phyloP scores from a whole-genome alignment of 202 grass and related monocot species.

The Digitaria exilis region DNA sequence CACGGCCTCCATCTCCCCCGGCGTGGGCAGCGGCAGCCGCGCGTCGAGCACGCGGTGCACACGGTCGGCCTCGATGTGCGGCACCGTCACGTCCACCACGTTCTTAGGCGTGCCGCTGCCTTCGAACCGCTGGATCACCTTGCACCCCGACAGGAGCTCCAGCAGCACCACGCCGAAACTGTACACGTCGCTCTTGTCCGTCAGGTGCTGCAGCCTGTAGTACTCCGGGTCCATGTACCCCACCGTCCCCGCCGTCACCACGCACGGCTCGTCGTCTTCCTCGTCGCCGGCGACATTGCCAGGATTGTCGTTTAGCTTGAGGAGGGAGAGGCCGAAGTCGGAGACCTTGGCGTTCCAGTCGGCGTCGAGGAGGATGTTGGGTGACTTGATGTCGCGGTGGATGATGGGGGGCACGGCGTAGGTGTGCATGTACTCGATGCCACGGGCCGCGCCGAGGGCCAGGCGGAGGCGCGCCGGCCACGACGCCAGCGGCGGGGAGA shows the following conservation, averaged over 20 bases:
- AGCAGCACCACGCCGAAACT: conserved; percentile 71
- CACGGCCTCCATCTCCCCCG: conserved; percentile 90
- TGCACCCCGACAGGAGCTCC: conserved; percentile 73
- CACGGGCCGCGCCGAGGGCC: conserved; percentile 82
- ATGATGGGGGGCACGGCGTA: conserved; percentile 91
- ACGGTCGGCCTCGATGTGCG: conserved; percentile 62
- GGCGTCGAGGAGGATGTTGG: conserved; percentile 79
- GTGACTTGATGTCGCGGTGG: conserved; percentile 74
- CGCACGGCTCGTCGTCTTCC: conserved; percentile 38
- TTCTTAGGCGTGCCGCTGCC: conserved; percentile 80
- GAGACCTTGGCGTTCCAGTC: conserved; percentile 72
- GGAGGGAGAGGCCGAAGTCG: conserved; percentile 83
- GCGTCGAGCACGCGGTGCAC: conserved; percentile 74
- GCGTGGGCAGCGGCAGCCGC: conserved; percentile 71
- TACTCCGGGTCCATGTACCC: conserved; percentile 99
- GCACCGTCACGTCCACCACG: conserved; percentile 72
- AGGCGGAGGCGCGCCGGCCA: conserved; percentile 72
- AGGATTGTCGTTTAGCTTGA: conserved; percentile 41
- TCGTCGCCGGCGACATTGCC: neutral
- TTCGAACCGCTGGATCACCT: conserved; percentile 57
- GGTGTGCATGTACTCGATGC: conserved; percentile 91
- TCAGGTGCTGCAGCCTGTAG: conserved; percentile 81
- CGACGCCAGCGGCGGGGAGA: conserved; percentile 51
- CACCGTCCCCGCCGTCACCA: conserved; percentile 71
- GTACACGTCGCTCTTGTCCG: conserved; percentile 85